These are phyloP conservation scores for Saccharum hybrid DNA, from an alignment of 202 grass and related monocot genomes.

Conservation along the genomic window DNA sequence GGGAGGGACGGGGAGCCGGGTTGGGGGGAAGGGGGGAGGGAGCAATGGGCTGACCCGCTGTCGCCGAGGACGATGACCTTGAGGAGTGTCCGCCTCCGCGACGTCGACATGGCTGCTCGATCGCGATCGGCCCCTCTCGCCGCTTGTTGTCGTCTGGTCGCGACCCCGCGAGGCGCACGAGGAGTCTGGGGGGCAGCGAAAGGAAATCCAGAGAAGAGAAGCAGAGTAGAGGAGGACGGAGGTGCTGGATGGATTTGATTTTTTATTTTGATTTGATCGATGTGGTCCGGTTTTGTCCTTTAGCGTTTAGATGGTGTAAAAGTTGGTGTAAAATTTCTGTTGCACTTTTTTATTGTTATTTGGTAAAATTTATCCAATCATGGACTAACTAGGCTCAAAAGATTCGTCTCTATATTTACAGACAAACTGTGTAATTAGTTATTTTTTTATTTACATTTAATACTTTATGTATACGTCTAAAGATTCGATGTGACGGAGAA, in stretches of 20 bases:
- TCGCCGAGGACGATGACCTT: constrained; percentile 99
- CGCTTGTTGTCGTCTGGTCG: constrained; percentile 28
- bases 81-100: constrained; percentile 92
- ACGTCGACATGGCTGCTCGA: constrained; percentile 74
- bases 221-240: background rate
- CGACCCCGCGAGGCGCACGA: constrained; percentile 40
- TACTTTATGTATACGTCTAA: no score
- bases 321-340: no score
- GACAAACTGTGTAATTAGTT: no score
- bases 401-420: no score
- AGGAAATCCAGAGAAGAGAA: background rate
- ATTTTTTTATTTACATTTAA: no score
- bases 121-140: constrained; percentile 32
- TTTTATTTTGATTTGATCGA: constrained; percentile 5
- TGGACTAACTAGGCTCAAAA: no score
- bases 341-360: no score
- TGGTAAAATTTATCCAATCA: no score
- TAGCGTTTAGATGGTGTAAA: no score
- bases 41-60: constrained; percentile 84
- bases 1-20: no score
- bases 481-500: no score
- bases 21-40: no score
- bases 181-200: background rate
- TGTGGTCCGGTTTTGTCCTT: constrained; percentile 31
- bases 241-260: constrained; percentile 31